Conservation (phyloP, 2,329 filamentous ascomycete species). For the Stagonosporopsis rhizophila region DNA sequence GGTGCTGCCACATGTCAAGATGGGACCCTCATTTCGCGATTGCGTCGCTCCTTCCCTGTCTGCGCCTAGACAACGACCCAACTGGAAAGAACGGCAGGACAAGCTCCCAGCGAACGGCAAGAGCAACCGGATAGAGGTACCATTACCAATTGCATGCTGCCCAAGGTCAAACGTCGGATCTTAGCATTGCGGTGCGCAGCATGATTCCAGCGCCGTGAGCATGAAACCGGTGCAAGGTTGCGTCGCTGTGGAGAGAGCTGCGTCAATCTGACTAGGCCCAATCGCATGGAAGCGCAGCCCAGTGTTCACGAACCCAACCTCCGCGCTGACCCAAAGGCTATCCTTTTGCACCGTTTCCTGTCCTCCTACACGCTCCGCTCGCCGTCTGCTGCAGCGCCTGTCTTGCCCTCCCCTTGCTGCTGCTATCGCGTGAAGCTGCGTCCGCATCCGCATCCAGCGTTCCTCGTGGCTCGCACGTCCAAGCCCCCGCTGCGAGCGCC, state of each 20-base stretch:
- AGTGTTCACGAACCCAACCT: constrained; percentile 22
- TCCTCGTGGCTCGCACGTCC: constrained; percentile 24
- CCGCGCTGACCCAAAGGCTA: constrained; percentile 18
- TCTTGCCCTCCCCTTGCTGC: constrained; percentile 10
- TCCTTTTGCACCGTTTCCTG: constrained; percentile 14
- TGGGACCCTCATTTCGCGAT: constrained; percentile 17
- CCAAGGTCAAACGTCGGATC: neutral
- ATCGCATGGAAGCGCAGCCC: constrained; percentile 17
- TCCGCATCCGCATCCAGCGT: constrained; percentile 10
- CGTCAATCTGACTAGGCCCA: constrained; percentile 15
- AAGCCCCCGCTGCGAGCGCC: constrained; percentile 23
- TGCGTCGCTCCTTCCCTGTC: constrained; percentile 18
- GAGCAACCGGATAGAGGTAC: constrained; percentile 2
- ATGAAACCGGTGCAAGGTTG: constrained; percentile 18
- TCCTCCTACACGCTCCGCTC: constrained; percentile 1
- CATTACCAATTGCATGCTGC: constrained; percentile 9
- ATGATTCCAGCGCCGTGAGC: constrained; percentile 5
- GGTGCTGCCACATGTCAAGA: constrained; percentile 8
- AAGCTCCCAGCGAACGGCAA: constrained; percentile 9
- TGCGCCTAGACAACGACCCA: constrained; percentile 8
- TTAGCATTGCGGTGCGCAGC: constrained; percentile 3
- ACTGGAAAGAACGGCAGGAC: constrained; percentile 13
- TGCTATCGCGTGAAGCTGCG: constrained; percentile 20
- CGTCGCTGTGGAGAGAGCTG: constrained; percentile 20
- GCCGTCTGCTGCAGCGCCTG: constrained; percentile 6